Evolutionary conservation across 805 yeast species (phyloP).

Genomic region (Wickerhamomyces strasburgensis): DNA sequence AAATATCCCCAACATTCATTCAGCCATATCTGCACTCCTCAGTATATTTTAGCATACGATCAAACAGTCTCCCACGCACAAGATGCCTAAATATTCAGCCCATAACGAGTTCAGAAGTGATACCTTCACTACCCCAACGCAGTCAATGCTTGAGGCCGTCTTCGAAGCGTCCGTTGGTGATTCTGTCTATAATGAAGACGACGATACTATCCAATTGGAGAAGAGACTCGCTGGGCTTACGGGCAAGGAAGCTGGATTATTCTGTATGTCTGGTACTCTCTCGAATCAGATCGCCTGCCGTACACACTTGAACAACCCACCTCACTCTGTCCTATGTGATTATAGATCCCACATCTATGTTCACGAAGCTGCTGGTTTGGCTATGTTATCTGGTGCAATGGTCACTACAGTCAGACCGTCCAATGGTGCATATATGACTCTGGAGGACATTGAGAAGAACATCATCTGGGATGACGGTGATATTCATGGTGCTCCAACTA

Average conservation of each 20-base stretch:
- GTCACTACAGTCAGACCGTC: slow-evolving; percentile 75
- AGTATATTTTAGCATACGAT: too few relatives aligned
- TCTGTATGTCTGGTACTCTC: slow-evolving; percentile 84
- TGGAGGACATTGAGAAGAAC: slow-evolving; percentile 68
- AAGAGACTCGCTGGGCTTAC: slow-evolving; percentile 57
- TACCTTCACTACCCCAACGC: slow-evolving; percentile 86
- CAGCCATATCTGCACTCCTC: neutral
- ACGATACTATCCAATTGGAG: slow-evolving; percentile 62
- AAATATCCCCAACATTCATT: too few relatives aligned
- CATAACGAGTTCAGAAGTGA: slow-evolving; percentile 64
- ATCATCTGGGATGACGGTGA: slow-evolving; percentile 71
- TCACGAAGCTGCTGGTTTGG: slow-evolving; percentile 89
- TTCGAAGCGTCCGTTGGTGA: slow-evolving; percentile 66
- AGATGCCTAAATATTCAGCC: slow-evolving; percentile 19
- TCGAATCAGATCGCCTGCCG: slow-evolving; percentile 85
- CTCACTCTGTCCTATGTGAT: slow-evolving; percentile 82
- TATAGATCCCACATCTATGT: slow-evolving; percentile 77
- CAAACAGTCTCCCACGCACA: too few relatives aligned
- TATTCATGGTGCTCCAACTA: slow-evolving; percentile 86
- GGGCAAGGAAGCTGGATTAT: slow-evolving; percentile 78
- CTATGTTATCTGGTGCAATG: slow-evolving; percentile 88
- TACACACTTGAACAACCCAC: slow-evolving; percentile 73
- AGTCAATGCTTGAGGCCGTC: slow-evolving; percentile 62
- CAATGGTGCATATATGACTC: slow-evolving; percentile 71
- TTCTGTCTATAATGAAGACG: slow-evolving; percentile 84